Evolutionary conservation across 2,329 filamentous ascomycete genomes (phyloP).

Genomic region (Lanzia echinophila): DNA sequence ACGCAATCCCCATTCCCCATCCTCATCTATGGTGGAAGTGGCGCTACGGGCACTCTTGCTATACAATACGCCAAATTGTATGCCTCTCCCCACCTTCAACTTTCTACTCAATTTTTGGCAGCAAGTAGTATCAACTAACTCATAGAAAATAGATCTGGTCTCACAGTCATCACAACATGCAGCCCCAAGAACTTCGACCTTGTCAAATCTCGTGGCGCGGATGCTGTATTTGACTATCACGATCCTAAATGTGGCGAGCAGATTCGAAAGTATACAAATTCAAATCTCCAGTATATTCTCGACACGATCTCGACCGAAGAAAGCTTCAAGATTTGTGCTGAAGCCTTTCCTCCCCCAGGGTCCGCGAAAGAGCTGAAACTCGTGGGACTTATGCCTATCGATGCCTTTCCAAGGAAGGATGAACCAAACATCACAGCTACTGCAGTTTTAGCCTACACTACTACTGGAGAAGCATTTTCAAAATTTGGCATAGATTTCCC

Average conservation of each 20-base stretch:
- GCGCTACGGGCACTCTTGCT: slow-evolving; percentile 24
- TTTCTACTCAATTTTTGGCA: not conserved
- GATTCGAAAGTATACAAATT: slow-evolving; percentile 43
- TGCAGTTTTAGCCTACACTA: not conserved
- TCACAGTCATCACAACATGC: slow-evolving; percentile 30
- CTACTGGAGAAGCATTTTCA: not conserved
- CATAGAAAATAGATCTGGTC: slow-evolving; percentile 13
- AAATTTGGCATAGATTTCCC: not conserved
- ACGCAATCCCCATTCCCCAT: slow-evolving; percentile 20
- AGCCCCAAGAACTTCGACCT: slow-evolving; percentile 33
- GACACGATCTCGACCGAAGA: slow-evolving; percentile 30
- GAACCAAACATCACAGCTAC: not conserved
- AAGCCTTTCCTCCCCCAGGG: slow-evolving; percentile 1
- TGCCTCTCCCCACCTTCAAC: slow-evolving; percentile 25
- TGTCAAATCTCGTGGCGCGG: slow-evolving; percentile 35
- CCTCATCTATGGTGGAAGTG: slow-evolving; percentile 28
- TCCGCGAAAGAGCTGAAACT: not conserved
- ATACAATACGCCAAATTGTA: slow-evolving; percentile 29
- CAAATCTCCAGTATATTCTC: slow-evolving; percentile 26
- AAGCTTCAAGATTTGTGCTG: slow-evolving; percentile 8
- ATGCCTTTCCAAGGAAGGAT: not conserved
- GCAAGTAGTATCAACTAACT: not conserved
- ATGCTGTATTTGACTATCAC: slow-evolving; percentile 38
- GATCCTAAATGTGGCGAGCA: slow-evolving; percentile 35
- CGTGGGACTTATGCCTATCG: not conserved